Base-by-base conservation (phyloP, 2,329 filamentous ascomycete genomes). In the Apiospora hydei region DNA sequence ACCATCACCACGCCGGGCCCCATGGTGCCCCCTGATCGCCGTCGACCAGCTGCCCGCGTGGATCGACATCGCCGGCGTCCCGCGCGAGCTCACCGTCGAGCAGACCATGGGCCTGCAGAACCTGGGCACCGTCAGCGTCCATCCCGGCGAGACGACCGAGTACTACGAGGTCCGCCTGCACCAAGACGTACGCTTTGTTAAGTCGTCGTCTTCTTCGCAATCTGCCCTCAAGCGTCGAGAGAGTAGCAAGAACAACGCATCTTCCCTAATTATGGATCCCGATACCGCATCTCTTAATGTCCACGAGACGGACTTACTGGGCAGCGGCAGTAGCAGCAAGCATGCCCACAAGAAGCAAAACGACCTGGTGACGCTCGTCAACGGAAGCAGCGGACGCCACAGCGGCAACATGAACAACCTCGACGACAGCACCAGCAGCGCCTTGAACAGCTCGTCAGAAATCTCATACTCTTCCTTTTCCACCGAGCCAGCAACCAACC, bases 21-120 rank as follows among this genome's bases (percentile, higher is more conserved):
- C 8, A 82, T 87, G 4, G 86, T 89, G 0, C 88, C 88, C 88
- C 8, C 82, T 90, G n/a, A 82, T 90, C n/a, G 83, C 88, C 0
- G 78, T 85, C 16, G 88, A 89, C 76, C 82, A 88, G 73, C 83
- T 90, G 0, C 87, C 87, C 0, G 77, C 80, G 1, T 85, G 85
- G 81, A 73, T 88, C 4, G 79, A 84, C 6, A 76, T 87, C 14
- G 72, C 81, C 46, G 85, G 83, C 34, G 79, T 86, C 3, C 85
- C 87, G 3, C 84, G 85, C 7, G 75, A 81, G 69, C 78, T 88
- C 16, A 75, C 74, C 3, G 73, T 79, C 7, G 80, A 82, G 47
- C 80, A 87, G 71, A 83, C 82, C 1, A 74, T 73, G 6, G 81
- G 81, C 10, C 81, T 87, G 77, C 76, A 71, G 21, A 84, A 83